A percentile compares a stretch with the other conserved stretches of the same genome.
These are phyloP conservation scores for Solanum hybrid DNA, from an alignment of 305 asterid genomes.

Conservation along the genomic window DNA sequence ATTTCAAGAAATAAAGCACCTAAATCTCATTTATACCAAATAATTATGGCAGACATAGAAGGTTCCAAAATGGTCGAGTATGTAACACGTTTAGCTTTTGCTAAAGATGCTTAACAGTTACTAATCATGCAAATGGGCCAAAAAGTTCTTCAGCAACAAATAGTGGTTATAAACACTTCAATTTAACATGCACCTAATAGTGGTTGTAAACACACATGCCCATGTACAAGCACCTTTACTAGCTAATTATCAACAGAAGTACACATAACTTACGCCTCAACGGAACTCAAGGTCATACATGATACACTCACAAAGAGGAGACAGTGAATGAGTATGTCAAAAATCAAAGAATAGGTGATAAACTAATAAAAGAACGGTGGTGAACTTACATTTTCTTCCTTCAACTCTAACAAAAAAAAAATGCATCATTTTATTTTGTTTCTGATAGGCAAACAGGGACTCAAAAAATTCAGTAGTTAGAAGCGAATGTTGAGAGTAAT, in stretches of 20 bases:
- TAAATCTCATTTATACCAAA: conserved; percentile 2
- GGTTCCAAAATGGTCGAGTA: background rate
- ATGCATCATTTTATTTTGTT: background rate
- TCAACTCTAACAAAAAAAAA: background rate
- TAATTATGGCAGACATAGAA: background rate
- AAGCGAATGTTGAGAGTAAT: background rate
- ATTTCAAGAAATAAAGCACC: conserved; percentile 19
- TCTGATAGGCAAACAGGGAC: background rate
- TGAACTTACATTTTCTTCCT: background rate
- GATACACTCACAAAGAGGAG: background rate
- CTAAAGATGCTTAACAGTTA: background rate
- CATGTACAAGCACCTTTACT: background rate
- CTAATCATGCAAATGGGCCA: background rate
- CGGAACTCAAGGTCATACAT: background rate
- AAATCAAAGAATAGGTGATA: background rate
- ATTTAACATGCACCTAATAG: background rate
- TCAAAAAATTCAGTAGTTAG: background rate
- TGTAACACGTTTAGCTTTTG: background rate
- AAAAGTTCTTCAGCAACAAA: background rate
- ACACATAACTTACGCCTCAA: background rate
- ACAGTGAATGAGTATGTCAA: background rate
- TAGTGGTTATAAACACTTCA: background rate
- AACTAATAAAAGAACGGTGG: background rate
- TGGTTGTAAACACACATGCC: background rate
- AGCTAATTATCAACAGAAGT: background rate